Base-by-base conservation (phyloP, 139 green algal species). In the Monoraphidium neglectum region DNA sequence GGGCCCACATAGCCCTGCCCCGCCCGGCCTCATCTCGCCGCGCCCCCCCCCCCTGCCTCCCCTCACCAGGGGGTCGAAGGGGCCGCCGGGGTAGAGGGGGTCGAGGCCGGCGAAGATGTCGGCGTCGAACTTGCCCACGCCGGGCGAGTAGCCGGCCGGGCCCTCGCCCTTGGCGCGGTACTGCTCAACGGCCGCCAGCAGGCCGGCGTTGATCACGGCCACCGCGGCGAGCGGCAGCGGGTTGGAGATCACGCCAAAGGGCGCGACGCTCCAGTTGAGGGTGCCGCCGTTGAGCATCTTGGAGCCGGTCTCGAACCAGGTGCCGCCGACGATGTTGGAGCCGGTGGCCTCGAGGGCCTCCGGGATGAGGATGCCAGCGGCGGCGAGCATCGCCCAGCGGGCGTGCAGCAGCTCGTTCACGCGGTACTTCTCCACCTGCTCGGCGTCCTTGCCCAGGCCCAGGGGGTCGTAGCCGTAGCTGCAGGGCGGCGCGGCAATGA, bases 321-420 rank as follows among this genome's bases (percentile, higher is more conserved):
- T 93, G 33, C 87, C 92, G 57, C 92, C 95, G 63, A 89, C 83
- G 81, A 99, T 92, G 83, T 91, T 74, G 28, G 93, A 93, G 69
- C 91, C 93, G 83, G 96, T 97, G 82, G 93, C 92, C 82, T 92
- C 82, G 51, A 99, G 90, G 72, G 92, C 93, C 87, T 99, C 95
- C 10, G 95, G 95, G 82, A 98, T 96, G 91, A 98, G 90, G 85
- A 94, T 96, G 64, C 95, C 95, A 47, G 95, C 92, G 40, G 93
- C 93, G 54, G 90, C 94, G 65, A 99, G 93, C 95, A 99, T 99
- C 64, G 95, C 95, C 95, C 95, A 99, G 62, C 95, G 92, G 16
- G 90, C 94, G 78, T 99, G 95, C 79, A 98, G 80, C 61, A 99
- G 86, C 90, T 99, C 95, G 76, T 95, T 93, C 64, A 77, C 87